These are phyloP conservation scores for Psilocybe cubensis DNA, from an alignment of 768 basidiomycete species.

Conservation along the genomic window DNA sequence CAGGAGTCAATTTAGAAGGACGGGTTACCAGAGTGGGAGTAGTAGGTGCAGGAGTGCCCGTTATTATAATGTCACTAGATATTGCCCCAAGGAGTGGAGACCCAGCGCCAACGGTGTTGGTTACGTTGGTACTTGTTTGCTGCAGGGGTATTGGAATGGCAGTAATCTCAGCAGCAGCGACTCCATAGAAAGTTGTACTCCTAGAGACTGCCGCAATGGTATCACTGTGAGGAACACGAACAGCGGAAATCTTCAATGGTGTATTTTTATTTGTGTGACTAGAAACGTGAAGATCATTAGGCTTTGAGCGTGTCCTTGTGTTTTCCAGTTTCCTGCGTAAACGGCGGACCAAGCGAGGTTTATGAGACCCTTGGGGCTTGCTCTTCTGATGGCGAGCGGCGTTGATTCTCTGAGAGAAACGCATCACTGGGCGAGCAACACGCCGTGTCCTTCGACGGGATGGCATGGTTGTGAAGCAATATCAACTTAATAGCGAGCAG, in stretches of 20 bases:
- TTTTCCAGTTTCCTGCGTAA: slow-evolving; percentile 12
- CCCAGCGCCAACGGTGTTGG: slow-evolving; percentile 26
- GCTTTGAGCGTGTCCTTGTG: slow-evolving; percentile 1
- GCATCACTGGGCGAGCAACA: slow-evolving; percentile 12
- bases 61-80: slow-evolving; percentile 18
- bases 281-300: background rate
- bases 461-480: background rate
- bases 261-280: slow-evolving; percentile 11
- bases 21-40: slow-evolving; percentile 13
- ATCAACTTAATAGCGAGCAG: background rate
- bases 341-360: slow-evolving; percentile 24
- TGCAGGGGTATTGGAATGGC: slow-evolving; percentile 55
- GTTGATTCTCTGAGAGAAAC: slow-evolving; percentile 6
- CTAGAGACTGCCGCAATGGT: slow-evolving; percentile 7
- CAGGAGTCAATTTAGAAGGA: slow-evolving; percentile 10
- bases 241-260: slow-evolving; percentile 10
- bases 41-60: slow-evolving; percentile 11
- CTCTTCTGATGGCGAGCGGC: slow-evolving; percentile 10
- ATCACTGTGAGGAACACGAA: slow-evolving; percentile 11
- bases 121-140: slow-evolving; percentile 35
- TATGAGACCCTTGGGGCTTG: slow-evolving; percentile 14
- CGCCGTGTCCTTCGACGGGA: slow-evolving; percentile 21
- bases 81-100: slow-evolving; percentile 32
- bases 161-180: slow-evolving; percentile 34
- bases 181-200: slow-evolving; percentile 25